Evolutionary conservation across 306 rosid species (phyloP).

Genomic region (Lupinus albus): DNA sequence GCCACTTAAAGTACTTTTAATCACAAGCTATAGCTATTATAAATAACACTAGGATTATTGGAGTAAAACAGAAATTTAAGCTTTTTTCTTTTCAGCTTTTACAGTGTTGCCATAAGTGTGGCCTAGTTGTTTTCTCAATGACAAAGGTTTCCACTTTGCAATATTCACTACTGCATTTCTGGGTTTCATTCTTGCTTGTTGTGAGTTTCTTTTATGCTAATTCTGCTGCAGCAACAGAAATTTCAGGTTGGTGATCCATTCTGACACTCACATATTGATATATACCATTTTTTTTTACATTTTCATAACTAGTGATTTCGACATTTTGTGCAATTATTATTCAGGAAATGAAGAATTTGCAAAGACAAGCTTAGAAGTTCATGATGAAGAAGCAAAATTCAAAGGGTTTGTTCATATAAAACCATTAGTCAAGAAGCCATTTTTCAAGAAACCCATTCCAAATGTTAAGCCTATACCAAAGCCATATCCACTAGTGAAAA

Average conservation of each 20-base stretch:
- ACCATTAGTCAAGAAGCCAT: conserved; percentile 7
- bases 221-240: conserved; percentile 29
- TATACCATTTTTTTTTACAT: too few relatives aligned
- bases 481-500: neutral
- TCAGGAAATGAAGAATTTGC: conserved; percentile 28
- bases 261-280: neutral
- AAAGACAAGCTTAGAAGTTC: conserved; percentile 27
- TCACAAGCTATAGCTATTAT: conserved; percentile 21
- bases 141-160: conserved; percentile 15
- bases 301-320: neutral
- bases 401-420: conserved; percentile 33
- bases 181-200: conserved; percentile 33
- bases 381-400: conserved; percentile 49
- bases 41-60: conserved; percentile 35
- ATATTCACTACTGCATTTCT: conserved; percentile 29
- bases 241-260: conserved; percentile 39
- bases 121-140: conserved; percentile 31
- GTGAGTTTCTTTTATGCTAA: conserved; percentile 24
- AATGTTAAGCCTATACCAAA: neutral
- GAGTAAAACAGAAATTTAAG: conserved; percentile 8
- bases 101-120: conserved; percentile 2
- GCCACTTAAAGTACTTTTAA: neutral
- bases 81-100: neutral
- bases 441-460: conserved; percentile 20
- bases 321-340: neutral